phyloP scores from a whole-genome alignment of 345 rosid genomes.

The Linum tenue region DNA sequence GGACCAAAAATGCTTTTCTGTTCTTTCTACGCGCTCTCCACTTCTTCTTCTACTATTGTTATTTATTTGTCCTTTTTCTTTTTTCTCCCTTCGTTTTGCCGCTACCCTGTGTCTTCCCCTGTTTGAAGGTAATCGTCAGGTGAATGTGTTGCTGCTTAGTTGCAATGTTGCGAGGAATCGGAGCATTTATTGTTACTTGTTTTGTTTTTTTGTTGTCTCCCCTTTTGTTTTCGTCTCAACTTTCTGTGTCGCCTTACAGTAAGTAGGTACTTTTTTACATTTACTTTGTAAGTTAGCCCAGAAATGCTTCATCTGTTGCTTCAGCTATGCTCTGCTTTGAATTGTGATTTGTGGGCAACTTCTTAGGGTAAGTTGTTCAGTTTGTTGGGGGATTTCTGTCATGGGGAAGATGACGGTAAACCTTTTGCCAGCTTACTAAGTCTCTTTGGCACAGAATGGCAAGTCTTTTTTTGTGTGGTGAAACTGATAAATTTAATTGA shows the following conservation, averaged over 20 bases:
- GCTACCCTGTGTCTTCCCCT: not conserved
- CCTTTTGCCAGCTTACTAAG: not conserved
- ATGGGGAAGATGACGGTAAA: not conserved
- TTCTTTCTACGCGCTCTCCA: not conserved
- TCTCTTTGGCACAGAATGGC: not conserved
- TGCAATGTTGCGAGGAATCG: not conserved
- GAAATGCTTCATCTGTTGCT: not conserved
- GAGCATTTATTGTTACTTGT: not conserved
- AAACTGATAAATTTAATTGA: not conserved
- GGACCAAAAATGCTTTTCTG: not conserved
- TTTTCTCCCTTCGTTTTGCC: not conserved
- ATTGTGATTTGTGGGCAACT: not conserved
- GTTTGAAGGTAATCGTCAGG: conserved; percentile 1
- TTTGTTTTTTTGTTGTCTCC: not conserved
- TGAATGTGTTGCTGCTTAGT: not conserved
- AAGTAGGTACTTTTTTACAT: not conserved
- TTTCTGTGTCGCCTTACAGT: not conserved
- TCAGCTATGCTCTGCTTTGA: too few species aligned
- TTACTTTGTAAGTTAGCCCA: not conserved
- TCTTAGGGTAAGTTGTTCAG: not conserved
- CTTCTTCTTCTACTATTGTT: not conserved
- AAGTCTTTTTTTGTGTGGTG: not conserved
- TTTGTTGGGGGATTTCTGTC: not conserved
- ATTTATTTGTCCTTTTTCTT: conserved; percentile 1
- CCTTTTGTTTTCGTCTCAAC: not conserved